Conservation (phyloP, 108 stramenopile genomes). For the Asterionellopsis glacialis region DNA sequence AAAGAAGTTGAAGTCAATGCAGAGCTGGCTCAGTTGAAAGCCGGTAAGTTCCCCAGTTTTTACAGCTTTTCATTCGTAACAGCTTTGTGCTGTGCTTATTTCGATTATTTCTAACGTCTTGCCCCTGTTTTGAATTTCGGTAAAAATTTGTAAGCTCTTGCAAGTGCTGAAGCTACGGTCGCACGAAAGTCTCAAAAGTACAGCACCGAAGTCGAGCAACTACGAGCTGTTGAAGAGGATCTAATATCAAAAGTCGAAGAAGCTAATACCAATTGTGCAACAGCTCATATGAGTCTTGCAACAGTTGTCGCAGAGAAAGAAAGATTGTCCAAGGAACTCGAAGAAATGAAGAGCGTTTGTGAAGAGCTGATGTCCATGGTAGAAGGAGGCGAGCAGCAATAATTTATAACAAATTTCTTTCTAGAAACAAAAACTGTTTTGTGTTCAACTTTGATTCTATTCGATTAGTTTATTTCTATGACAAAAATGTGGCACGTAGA, state of each 20-base stretch:
- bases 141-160: not conserved
- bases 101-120: not conserved
- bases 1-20: slow-evolving; percentile 18
- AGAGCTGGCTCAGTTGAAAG: slow-evolving; percentile 45
- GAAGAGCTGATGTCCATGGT: slow-evolving; percentile 55
- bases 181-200: slow-evolving; percentile 1
- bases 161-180: not conserved
- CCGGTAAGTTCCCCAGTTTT: slow-evolving; percentile 2
- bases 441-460: too few relatives aligned
- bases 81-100: not conserved
- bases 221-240: not conserved
- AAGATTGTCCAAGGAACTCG: slow-evolving; percentile 23
- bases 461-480: too few relatives aligned
- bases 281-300: slow-evolving; percentile 1
- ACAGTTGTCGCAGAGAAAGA: slow-evolving; percentile 7
- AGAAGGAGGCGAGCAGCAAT: slow-evolving; percentile 9
- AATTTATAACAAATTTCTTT: too few relatives aligned
- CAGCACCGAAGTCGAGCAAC: not conserved
- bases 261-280: slow-evolving; percentile 1
- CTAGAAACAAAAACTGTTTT: too few relatives aligned
- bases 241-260: not conserved
- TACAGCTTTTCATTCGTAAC: not conserved
- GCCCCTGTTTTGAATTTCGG: not conserved
- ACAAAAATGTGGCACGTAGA: too few relatives aligned
- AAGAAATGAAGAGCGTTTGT: slow-evolving; percentile 46